Evolutionary conservation across 2,329 filamentous ascomycete species (phyloP).

Genomic region (Diaporthe sp.): DNA sequence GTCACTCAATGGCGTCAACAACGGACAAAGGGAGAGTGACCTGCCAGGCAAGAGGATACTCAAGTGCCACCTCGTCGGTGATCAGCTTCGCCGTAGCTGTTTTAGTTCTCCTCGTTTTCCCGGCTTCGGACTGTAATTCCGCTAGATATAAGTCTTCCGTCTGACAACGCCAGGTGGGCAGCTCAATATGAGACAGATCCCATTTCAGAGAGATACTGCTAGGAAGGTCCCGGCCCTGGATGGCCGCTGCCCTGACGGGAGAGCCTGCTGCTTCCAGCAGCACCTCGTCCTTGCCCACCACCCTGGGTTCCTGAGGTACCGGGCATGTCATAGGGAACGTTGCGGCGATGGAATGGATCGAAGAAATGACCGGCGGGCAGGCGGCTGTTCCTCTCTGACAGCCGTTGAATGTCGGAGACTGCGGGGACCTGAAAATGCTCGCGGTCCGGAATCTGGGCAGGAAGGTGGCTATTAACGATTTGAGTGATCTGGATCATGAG

Average conservation of each 20-base stretch:
- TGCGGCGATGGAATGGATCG: constrained; percentile 22
- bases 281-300: background rate
- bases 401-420: background rate
- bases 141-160: background rate
- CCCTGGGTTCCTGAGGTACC: background rate
- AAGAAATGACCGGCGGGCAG: constrained; percentile 6
- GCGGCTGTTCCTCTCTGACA: constrained; percentile 46
- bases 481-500: background rate
- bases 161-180: background rate
- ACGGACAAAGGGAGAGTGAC: background rate
- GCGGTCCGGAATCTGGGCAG: background rate
- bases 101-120: background rate
- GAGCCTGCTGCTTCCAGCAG: background rate
- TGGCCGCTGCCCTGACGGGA: background rate
- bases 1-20: background rate
- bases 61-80: background rate
- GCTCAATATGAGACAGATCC: background rate
- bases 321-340: background rate
- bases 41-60: background rate
- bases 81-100: background rate
- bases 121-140: background rate
- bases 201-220: background rate
- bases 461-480: constrained; percentile 2
- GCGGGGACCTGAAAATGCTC: background rate
- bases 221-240: background rate